Evolutionary conservation across 2,329 filamentous ascomycete species (phyloP), one percentile per base, ranked within the genome.

Genomic region (Lachnellula cervina): DNA sequence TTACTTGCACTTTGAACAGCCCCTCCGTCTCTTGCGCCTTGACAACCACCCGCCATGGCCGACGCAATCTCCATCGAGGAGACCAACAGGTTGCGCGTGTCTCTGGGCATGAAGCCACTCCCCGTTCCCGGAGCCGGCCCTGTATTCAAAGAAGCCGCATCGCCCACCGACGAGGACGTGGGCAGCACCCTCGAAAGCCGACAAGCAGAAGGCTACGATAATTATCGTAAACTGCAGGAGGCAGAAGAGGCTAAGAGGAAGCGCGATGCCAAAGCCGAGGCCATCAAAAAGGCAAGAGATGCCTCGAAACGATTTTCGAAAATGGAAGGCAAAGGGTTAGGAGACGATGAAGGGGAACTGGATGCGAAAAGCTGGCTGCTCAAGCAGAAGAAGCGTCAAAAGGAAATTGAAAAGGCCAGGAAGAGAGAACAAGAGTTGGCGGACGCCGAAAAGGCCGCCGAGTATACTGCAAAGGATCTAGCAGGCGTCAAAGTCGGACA

Each of bases 401-500:
- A 91, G 79, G 89, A 92, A 73, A 92, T 97, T 40, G 88, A 87
- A 46, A 86, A 89, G 65, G 84, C 86, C 32, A 82, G 88, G 62
- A 84, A 84, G 68, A 68, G 78, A 52, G 89, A 90, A 58, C 84
- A 89, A 67, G 90, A 97, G 70, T 75, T 90, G 46, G 89, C 86
- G 9, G 89, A 90, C 58, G 86, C 88, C 4, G 88, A 92, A 69
- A 81, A 81, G 9, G 80, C 76, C 4, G 85, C 84, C 2, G 85
- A 93, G 66, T 96, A 97, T 71, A 92, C 89, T 0, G 83, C 90
- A 4, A 87, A 88, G 58, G 92, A 97, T 69, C 77, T 97, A 49
- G 88, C 90, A 0, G 94, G 93, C 38, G 86, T 99, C 65, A 94
- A 90, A 70, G 93, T 99, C 51, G 92, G 86, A 4, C 94, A 99